Base-by-base conservation (phyloP, 2,329 filamentous ascomycete species). In the Tolypocladium sp. region DNA sequence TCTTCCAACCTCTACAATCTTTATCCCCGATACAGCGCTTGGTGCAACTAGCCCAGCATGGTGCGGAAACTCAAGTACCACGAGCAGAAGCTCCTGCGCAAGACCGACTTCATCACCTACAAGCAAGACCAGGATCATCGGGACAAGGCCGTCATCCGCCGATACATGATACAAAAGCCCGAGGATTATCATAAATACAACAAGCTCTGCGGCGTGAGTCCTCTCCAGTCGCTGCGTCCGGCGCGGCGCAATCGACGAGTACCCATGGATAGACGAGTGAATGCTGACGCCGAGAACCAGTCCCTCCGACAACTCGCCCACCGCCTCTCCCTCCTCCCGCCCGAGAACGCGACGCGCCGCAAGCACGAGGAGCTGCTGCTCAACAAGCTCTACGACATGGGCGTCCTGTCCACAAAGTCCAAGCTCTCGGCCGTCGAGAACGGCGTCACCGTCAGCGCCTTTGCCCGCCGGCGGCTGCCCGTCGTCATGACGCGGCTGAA, bases 61-160 rank as follows among this genome's bases (percentile, higher is more conserved):
- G 91, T 96, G 66, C 89, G 94, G 68, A 92, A 96, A 80, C 86
- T 99, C 71, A 97, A 97, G 78, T 85, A 96, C 77, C 93, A 97
- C 77, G 94, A 99, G 86, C 86, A 94, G 73, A 95, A 94, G 82
- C 89, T 97, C 71, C 85, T 97, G 68, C 93, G 93, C 72, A 84
- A 84, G 75, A 92, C 94, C 75, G 92, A 99, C 78, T 96, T 99
- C 77, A 87, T 92, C 73, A 94, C 89, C 70, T 96, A 93, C 82
- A 94, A 94, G 76, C 87, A 87, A 70, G 92, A 97, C 77, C 84
- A 88, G 70, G 82, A 85, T 67, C 94, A 99, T 78, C 88, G 93
- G 72, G 90, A 93, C 76, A 85, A 91, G 63, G 76, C 78, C 63
- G 85, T 97, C 61, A 83, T 90, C 62, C 85, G 91, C 59, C 87